These are phyloP conservation scores for Candida orba DNA, from an alignment of 805 yeast genomes.

Conservation along the genomic window DNA sequence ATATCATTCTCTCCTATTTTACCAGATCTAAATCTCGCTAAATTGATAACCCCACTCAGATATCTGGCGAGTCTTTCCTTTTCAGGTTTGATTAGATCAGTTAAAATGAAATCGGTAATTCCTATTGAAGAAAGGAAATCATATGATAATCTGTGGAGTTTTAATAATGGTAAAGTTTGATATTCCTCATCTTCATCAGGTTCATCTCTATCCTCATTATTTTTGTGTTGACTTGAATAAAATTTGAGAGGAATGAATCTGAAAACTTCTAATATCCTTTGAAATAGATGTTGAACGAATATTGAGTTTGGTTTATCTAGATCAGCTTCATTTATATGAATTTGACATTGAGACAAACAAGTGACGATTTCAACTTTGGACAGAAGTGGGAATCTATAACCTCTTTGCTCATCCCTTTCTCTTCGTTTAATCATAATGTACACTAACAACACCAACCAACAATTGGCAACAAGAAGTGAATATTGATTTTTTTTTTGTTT, in stretches of 20 bases:
- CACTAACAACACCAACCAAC: not conserved
- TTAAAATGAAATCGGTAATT: constrained; percentile 64
- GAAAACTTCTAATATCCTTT: constrained; percentile 55
- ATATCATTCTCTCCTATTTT: constrained; percentile 64
- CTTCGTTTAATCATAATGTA: constrained; percentile 1
- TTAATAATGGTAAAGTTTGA: constrained; percentile 42
- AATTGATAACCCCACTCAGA: constrained; percentile 78
- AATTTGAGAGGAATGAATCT: constrained; percentile 34
- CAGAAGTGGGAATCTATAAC: constrained; percentile 44
- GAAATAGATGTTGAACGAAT: constrained; percentile 47
- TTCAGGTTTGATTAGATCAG: constrained; percentile 78
- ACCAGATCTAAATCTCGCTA: constrained; percentile 77
- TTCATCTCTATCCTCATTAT: not conserved
- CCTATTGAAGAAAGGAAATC: constrained; percentile 68
- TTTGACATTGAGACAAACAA: constrained; percentile 56
- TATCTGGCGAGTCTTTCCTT: constrained; percentile 53
- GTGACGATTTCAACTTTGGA: constrained; percentile 50
- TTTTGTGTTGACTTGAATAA: too few species aligned
- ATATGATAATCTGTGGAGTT: constrained; percentile 51
- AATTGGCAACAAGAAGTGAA: not conserved
- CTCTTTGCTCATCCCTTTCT: constrained; percentile 31
- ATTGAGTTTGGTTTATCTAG: constrained; percentile 50
- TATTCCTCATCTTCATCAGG: constrained; percentile 26
- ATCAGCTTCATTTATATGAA: constrained; percentile 52
- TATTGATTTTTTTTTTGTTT: not conserved